These are phyloP conservation scores for Phaeosphaeria sp. DNA, from an alignment of 2,329 filamentous ascomycete species.

Conservation along the genomic window DNA sequence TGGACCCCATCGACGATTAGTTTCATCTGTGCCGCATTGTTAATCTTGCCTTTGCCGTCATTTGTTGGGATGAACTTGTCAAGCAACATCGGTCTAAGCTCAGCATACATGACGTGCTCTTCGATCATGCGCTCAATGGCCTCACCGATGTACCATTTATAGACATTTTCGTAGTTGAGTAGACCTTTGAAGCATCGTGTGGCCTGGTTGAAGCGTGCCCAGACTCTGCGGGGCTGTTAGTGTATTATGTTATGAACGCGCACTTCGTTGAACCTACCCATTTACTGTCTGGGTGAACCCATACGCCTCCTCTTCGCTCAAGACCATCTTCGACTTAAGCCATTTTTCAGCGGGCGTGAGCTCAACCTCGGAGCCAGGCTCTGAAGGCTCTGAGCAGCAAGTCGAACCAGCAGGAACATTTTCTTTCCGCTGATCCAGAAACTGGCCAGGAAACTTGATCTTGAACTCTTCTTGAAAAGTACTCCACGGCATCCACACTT, in stretches of 20 bases:
- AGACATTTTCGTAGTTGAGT: constrained; percentile 71
- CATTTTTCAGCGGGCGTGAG: constrained; percentile 54
- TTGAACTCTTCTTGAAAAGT: constrained; percentile 52
- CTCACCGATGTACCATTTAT: constrained; percentile 64
- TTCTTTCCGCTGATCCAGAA: constrained; percentile 9
- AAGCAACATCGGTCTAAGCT: constrained; percentile 75
- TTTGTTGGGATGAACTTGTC: constrained; percentile 67
- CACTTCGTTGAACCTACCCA: constrained; percentile 56
- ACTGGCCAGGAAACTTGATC: constrained; percentile 33
- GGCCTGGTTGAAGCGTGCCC: constrained; percentile 70
- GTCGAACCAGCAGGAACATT: constrained; percentile 8
- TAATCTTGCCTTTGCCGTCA: constrained; percentile 60
- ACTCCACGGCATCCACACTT: constrained; percentile 55
- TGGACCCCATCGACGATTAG: constrained; percentile 56
- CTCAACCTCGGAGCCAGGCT: constrained; percentile 11
- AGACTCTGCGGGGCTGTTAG: constrained; percentile 46
- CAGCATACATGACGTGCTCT: constrained; percentile 74
- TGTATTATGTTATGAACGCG: neutral
- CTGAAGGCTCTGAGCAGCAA: constrained; percentile 26
- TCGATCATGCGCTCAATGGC: constrained; percentile 68
- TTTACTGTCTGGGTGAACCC: constrained; percentile 54
- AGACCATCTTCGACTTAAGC: constrained; percentile 68
- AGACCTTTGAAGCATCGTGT: constrained; percentile 77
- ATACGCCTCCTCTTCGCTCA: constrained; percentile 67
- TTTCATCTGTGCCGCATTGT: constrained; percentile 66